Conservation (phyloP, 2,329 filamentous ascomycete species). For the Rosellinia necatrix region DNA sequence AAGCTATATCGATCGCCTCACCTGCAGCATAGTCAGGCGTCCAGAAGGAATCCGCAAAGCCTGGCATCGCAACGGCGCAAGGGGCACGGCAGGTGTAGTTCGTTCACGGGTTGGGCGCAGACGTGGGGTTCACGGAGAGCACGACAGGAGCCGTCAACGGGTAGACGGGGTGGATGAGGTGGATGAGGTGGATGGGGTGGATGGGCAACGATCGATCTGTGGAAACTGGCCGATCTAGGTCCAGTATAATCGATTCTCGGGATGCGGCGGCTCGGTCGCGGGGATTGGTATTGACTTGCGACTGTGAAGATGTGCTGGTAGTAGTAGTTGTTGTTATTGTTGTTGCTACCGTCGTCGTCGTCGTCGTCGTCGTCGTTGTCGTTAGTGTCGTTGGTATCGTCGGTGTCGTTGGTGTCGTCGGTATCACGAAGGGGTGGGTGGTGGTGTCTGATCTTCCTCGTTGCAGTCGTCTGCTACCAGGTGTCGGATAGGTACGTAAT, state of each 20-base stretch:
- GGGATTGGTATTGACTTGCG: background rate
- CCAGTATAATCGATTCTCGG: too few species aligned
- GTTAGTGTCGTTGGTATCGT: background rate
- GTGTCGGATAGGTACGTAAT: background rate
- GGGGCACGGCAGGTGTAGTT: background rate
- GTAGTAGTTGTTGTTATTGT: background rate
- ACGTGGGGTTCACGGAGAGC: constrained; percentile 1
- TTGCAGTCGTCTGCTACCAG: background rate
- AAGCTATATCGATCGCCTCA: constrained; percentile 46
- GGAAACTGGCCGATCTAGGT: too few species aligned
- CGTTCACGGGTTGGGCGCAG: constrained; percentile 3
- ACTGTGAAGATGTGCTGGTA: background rate
- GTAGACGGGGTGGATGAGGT: too few species aligned
- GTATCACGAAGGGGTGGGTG: background rate
- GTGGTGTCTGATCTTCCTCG: background rate
- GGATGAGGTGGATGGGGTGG: too few species aligned
- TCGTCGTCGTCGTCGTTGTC: background rate
- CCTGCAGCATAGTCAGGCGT: constrained; percentile 95
- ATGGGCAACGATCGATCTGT: too few species aligned
- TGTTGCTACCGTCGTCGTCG: background rate
- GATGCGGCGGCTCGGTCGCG: too few species aligned
- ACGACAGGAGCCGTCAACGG: background rate
- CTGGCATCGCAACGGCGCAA: constrained; percentile 66
- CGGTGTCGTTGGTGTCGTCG: background rate
- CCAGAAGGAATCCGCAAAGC: constrained; percentile 97